phyloP scores from a whole-genome alignment of 139 green algal species.

The Chlorella sp. region DNA sequence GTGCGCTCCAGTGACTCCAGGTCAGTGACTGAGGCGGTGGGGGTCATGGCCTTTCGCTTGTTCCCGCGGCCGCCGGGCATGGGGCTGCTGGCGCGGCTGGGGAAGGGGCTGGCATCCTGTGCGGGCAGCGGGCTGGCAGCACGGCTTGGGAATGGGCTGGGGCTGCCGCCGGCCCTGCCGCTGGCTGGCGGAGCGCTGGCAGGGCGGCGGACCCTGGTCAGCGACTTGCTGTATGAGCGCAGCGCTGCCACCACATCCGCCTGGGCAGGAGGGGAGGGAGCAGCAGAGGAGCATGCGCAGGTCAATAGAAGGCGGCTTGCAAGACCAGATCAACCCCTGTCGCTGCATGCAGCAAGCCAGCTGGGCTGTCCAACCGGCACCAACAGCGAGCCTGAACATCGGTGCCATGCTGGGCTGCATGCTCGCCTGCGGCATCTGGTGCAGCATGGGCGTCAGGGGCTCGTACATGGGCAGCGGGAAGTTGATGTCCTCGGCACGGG shows the following conservation, averaged over 20 bases:
- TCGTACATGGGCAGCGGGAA: not conserved
- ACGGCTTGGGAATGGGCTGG: not conserved
- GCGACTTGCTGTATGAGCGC: not conserved
- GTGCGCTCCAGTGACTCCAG: not conserved
- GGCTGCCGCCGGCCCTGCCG: not conserved
- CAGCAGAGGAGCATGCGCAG: not conserved
- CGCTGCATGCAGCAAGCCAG: no score
- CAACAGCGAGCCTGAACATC: no score
- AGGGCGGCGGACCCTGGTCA: not conserved
- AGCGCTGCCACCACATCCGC: not conserved
- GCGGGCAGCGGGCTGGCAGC: no score
- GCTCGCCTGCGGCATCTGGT: constrained; percentile 1
- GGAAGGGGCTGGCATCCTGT: no score
- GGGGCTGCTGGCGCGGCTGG: no score
- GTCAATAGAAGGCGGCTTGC: not conserved
- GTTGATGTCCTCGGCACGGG: not conserved
- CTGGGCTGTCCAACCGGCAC: no score
- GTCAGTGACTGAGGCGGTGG: not conserved
- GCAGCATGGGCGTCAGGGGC: not conserved
- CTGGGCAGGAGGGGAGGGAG: not conserved
- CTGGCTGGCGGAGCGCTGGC: not conserved
- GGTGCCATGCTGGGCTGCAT: no score
- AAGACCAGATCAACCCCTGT: not conserved
- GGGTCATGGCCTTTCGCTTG: constrained; percentile 8
- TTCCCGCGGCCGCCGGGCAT: no score